Evolutionary conservation across 352 stramenopile species (phyloP).

Genomic region (Plasmopara halstedii): DNA sequence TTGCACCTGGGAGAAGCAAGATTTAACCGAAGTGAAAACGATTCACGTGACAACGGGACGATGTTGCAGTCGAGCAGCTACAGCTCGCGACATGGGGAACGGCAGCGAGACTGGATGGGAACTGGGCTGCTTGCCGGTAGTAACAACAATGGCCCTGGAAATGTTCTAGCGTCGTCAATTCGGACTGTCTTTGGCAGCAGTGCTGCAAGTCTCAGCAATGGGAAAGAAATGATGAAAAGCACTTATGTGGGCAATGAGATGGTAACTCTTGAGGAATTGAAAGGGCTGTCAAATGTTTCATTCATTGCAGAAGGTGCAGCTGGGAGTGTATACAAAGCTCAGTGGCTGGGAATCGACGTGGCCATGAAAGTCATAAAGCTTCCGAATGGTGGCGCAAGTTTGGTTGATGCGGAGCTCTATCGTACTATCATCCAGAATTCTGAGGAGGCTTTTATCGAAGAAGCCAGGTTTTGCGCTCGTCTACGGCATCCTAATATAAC

Average conservation of each 20-base stretch:
- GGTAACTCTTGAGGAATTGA: constrained; percentile 45
- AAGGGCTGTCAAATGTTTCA: constrained; percentile 42
- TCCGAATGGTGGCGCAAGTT: constrained; percentile 29
- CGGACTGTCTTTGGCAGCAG: constrained; percentile 33
- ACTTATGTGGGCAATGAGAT: constrained; percentile 41
- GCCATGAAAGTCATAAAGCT: constrained; percentile 72
- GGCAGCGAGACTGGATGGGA: constrained; percentile 22
- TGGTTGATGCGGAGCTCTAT: constrained; percentile 46
- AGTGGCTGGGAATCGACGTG: constrained; percentile 68
- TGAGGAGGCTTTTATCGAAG: constrained; percentile 53
- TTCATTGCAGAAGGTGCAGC: constrained; percentile 59
- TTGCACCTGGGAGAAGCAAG: constrained; percentile 22
- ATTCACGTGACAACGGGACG: constrained; percentile 18
- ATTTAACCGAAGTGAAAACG: constrained; percentile 8
- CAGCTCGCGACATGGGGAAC: constrained; percentile 21
- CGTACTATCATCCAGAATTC: constrained; percentile 68
- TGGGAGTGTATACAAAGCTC: constrained; percentile 52
- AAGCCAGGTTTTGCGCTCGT: constrained; percentile 50
- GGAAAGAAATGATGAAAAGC: constrained; percentile 35
- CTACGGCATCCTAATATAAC: constrained; percentile 66
- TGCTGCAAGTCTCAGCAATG: constrained; percentile 16
- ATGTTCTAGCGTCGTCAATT: constrained; percentile 31
- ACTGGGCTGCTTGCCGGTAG: constrained; percentile 17
- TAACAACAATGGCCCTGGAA: constrained; percentile 17
- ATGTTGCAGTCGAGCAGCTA: constrained; percentile 25